Conservation (phyloP, 2,329 filamentous ascomycete genomes). For the Diaporthe ilicicola region DNA sequence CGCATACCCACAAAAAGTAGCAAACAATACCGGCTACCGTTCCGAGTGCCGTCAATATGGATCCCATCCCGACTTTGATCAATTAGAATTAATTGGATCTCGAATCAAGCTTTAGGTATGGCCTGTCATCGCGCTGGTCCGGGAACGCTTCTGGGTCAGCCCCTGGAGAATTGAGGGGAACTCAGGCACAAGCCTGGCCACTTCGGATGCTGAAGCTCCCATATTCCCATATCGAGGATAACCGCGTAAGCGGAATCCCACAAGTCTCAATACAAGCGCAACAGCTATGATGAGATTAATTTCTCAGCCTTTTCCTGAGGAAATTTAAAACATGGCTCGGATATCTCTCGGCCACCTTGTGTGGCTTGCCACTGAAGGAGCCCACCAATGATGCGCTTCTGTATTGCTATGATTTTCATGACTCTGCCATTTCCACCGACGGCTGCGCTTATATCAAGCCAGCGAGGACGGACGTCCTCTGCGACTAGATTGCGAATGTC, state of each 20-base stretch:
- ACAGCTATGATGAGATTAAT: neutral
- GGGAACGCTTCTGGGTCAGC: neutral
- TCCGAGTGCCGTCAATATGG: neutral
- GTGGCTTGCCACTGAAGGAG: neutral
- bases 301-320: neutral
- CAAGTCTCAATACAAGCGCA: constrained; percentile 16
- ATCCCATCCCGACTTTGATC: neutral
- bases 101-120: constrained; percentile 10
- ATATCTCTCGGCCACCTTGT: neutral
- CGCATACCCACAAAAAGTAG: neutral
- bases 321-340: neutral
- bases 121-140: constrained; percentile 5
- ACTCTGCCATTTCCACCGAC: neutral
- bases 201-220: constrained; percentile 25
- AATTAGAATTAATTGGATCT: neutral
- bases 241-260: neutral
- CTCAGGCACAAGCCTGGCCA: neutral
- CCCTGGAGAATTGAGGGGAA: constrained; percentile 19
- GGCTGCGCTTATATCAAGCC: constrained; percentile 1
- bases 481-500: neutral
- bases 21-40: constrained; percentile 3
- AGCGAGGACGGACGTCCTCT: neutral
- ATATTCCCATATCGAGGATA: neutral
- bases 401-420: neutral
- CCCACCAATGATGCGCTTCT: neutral